Base-by-base conservation (phyloP, 139 green algal genomes). In the Coelastrella sp. region DNA sequence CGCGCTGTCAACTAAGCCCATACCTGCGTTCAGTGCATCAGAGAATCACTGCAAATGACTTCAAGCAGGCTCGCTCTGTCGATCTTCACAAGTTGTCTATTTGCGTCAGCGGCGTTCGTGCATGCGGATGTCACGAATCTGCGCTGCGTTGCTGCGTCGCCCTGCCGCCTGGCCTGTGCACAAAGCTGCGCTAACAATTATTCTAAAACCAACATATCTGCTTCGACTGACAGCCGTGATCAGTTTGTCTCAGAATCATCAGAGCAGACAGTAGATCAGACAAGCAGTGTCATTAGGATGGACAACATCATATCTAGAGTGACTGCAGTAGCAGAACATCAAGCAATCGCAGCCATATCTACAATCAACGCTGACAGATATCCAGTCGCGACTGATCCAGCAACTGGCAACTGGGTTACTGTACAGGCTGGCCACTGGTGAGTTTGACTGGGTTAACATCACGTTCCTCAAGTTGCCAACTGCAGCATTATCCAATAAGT, bases 391-490 rank as follows among this genome's bases (percentile, higher is more conserved):
- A 81, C 73, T 13, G 15, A 50, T 37, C 17, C 73, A 43, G 4
- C 30, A 48, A 67, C n/a, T 30, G 73, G 73, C 27, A 37, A 67
- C 30, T 81, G 73, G 73, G 41, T 51, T 15, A 60, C 41, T 27
- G 38, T 51, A 23, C 35, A 62, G 3, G 43, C 72, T 19, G 72
- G 72, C n/a, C 43, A 79, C 7, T 79, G 53, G 53, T 64, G 21
- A 64, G 45, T 23, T 57, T n/a, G n/a, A n/a, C n/a, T n/a, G n/a
- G n/a, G n/a, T n/a, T n/a, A n/a, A n/a, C n/a, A n/a, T n/a, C n/a
- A n/a, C n/a, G n/a, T n/a, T n/a, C n/a, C n/a, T n/a, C n/a, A 13
- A 9, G 45, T 23, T 57, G 11, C 11, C 45, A 23, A 13, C 45
- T 57, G 45, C 45, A 13, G 11, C 15, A 13, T 13, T 57, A 13